Percentiles rank a stretch among this genome's conserved stretches.
phyloP scores from a whole-genome alignment of 1,139 yeast species.

The Suhomyces anneliseae region DNA sequence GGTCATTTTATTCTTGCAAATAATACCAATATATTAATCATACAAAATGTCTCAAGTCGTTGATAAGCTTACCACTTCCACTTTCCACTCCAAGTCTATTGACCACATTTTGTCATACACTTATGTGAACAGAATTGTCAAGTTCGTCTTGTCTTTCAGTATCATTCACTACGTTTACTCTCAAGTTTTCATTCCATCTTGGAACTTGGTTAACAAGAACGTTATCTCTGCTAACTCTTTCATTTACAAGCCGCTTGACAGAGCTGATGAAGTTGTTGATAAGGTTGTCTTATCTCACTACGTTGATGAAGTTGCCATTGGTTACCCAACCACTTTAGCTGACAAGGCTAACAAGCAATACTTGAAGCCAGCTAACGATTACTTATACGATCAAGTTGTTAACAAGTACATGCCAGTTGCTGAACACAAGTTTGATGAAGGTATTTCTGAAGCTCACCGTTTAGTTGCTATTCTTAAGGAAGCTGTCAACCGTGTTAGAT shows the following conservation, averaged over 20 bases:
- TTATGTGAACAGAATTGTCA: slow-evolving; percentile 23
- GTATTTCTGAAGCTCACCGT: slow-evolving; percentile 25
- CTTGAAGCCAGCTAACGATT: slow-evolving; percentile 32
- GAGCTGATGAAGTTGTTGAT: slow-evolving; percentile 32
- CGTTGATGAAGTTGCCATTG: slow-evolving; percentile 15
- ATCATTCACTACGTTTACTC: slow-evolving; percentile 25
- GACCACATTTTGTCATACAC: slow-evolving; percentile 37
- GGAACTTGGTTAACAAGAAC: slow-evolving; percentile 22
- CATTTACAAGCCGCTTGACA: slow-evolving; percentile 25
- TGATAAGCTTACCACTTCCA: slow-evolving; percentile 9
- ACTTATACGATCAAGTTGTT: slow-evolving; percentile 25
- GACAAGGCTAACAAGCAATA: slow-evolving; percentile 21
- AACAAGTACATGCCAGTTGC: slow-evolving; percentile 36
- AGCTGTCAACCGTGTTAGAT: slow-evolving; percentile 28
- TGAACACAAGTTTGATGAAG: slow-evolving; percentile 25
- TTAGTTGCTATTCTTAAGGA: slow-evolving; percentile 34
- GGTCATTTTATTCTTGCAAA: background rate
- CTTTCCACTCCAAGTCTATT: slow-evolving; percentile 36
- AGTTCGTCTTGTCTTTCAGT: slow-evolving; percentile 28
- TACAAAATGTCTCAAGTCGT: slow-evolving; percentile 8
- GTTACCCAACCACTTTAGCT: slow-evolving; percentile 13
- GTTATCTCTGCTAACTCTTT: slow-evolving; percentile 24
- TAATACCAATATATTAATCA: background rate
- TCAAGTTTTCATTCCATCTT: slow-evolving; percentile 18
- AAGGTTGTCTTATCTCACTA: slow-evolving; percentile 22